A percentile compares a stretch with the other conserved stretches of the same genome.
phyloP scores from a whole-genome alignment of 257 asterid species.

The Nicotiana tabacum region DNA sequence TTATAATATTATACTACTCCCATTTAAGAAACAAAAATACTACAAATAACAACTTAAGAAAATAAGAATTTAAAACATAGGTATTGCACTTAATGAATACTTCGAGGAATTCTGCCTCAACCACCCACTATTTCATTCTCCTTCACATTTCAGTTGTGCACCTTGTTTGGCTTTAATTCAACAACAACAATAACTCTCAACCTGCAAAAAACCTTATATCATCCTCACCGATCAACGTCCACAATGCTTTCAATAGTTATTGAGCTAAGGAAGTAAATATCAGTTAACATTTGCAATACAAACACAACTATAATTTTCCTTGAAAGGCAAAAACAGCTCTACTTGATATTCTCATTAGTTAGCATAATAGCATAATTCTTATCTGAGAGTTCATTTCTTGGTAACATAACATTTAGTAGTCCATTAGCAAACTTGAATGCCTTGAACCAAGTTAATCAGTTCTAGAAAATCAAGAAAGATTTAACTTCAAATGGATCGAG shows the following conservation, averaged over 20 bases:
- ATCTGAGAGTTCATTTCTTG: not conserved
- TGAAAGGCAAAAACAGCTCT: not conserved
- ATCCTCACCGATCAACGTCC: too few species aligned
- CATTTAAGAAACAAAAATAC: not conserved
- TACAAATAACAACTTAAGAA: not conserved
- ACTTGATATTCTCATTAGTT: not conserved
- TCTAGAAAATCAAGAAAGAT: not conserved
- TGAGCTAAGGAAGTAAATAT: too few species aligned
- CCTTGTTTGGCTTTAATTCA: not conserved
- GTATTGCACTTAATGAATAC: not conserved
- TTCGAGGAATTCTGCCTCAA: not conserved
- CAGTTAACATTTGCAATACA: too few species aligned
- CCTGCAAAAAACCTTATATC: not conserved
- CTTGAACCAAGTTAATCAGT: not conserved
- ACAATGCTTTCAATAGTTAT: too few species aligned
- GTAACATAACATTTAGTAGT: not conserved
- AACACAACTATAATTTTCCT: not conserved
- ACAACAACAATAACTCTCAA: not conserved
- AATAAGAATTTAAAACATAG: too few species aligned
- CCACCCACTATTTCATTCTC: not conserved
- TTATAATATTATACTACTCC: not conserved
- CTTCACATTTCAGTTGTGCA: not conserved
- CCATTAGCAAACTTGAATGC: not conserved
- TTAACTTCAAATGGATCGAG: too few species aligned
- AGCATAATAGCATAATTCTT: slow-evolving; percentile 1